Evolutionary conservation across 495 filamentous ascomycete genomes (phyloP).

Genomic region (Podospora tetraspora): DNA sequence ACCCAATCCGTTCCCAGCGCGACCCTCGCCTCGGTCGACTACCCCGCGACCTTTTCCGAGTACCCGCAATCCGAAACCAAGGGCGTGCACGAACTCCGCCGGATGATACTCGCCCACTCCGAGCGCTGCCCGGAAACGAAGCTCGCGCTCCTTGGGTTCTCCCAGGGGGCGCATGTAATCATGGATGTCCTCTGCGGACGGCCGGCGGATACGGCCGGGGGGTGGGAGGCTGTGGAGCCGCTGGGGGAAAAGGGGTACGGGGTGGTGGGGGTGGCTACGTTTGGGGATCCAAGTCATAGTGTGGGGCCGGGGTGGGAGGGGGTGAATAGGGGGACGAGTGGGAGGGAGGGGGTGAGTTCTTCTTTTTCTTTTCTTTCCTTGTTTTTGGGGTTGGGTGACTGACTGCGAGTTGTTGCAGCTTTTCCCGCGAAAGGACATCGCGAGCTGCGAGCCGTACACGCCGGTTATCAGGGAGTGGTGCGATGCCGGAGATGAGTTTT

Average conservation of each 20-base stretch:
- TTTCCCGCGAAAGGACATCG: constrained; percentile 16
- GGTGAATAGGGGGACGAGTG: constrained; percentile 22
- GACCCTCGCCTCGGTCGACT: constrained; percentile 19
- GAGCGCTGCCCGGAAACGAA: constrained; percentile 49
- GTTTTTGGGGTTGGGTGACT: not conserved
- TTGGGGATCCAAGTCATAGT: constrained; percentile 24
- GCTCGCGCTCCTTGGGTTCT: constrained; percentile 47
- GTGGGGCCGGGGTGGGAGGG: constrained; percentile 8
- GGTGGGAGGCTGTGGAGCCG: not conserved
- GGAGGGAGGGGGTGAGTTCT: constrained; percentile 15
- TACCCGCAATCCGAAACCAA: constrained; percentile 46
- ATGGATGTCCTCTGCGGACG: constrained; percentile 13
- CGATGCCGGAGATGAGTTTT: constrained; percentile 27
- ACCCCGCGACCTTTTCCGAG: constrained; percentile 37
- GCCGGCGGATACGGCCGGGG: not conserved
- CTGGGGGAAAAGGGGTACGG: not conserved
- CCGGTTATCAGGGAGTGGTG: constrained; percentile 21
- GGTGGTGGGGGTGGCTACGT: constrained; percentile 22
- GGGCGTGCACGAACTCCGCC: constrained; percentile 40
- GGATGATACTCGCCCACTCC: constrained; percentile 51
- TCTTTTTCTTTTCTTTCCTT: not conserved
- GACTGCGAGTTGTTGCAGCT: constrained; percentile 4
- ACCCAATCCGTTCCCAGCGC: constrained; percentile 20
- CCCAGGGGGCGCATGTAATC: constrained; percentile 14
- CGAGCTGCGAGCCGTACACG: constrained; percentile 17